Base-by-base conservation (phyloP, 371 early-diverging fungal genomes). In the Funneliformis caledonium region DNA sequence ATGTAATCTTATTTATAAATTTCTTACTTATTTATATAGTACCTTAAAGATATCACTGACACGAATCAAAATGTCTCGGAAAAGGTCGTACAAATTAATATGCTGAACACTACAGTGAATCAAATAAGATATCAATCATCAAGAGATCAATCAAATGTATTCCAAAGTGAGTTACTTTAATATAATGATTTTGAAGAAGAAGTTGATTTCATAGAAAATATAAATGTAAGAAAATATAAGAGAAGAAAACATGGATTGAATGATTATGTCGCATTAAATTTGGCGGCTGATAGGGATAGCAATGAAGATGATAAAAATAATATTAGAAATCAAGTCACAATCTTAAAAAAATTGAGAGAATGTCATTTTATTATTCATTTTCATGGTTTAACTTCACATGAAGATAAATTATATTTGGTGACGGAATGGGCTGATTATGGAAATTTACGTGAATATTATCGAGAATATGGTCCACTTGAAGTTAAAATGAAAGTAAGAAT, bases 331-430 rank as follows among this genome's bases (percentile, higher is more conserved):
- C 37, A 37, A 37, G 37, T 37, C 37, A 22, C 56, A 2, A 59
- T 79, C 12, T 79, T 79, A 59, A 79, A 79, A 61, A 79, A 50
- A 45, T 59, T 79, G 5, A 70, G 70, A 37, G 80, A 70, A 31
- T 79, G 31, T 11, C 5, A 19, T 11, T 12, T 42, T 42, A 45
- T 79, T 22, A 31, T 52, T 8, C 26, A 33, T 26, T 79, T 79
- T 70, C 56, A 59, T 59, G 72, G 80, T 16, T n/a, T 79, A 14
- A 12, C 72, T 7, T 26, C 37, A 22, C 26, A 42, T 42, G 72
- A 42, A 59, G 50, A 69, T 5, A 43, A n/a, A 9, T 22, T 69
- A 19, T 70, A 65, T 65, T 56, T 78, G 12, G 78, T 68, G 7
- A 77, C 47, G 5, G 77, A 64, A 77, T 77, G 77, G 77, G 42